Base-by-base conservation (phyloP, 2,329 filamentous ascomycete species). In the Sphaceloma murrayae region DNA sequence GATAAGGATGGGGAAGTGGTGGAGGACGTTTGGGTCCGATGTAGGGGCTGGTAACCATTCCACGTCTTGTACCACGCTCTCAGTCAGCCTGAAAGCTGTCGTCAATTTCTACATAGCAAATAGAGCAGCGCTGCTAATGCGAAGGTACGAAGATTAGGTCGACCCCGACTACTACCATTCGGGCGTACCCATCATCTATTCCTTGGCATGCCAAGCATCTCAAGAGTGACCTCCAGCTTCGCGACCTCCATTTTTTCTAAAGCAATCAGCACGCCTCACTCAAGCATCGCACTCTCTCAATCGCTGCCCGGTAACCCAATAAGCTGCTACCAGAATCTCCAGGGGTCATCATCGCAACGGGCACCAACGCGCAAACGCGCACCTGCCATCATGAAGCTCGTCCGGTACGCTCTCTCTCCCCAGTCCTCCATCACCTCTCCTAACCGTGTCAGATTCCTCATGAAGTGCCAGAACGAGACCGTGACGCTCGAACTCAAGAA, bases 391-490 rank as follows among this genome's bases (percentile, higher is more conserved):
- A 94, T 94, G 87, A 94, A 94, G 83, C 85, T 94, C 72, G 87
- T 94, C 67, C 84, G 87, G 87, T 94, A 78, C 70, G 81, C 59
- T 32, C 48, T 43, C 47, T 51, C 52, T 45, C 46, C 47, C 46
- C 49, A 50, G 44, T 52, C 36, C 50, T 52, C 52, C 53, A 45
- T 56, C 51, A 58, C 58, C 56, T 58, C 61, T 58, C 52, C 53
- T 59, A 44, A 49, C 43, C 48, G 42, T 18, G 48, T 50, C 65
- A 96, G 91, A 65, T 98, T 98, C 67, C 74, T 98, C 57, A 96
- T 96, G 89, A 98, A 98, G 74, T 96, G 89, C 67, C 80, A 85
- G 67, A 96, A 95, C 67, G 91, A 98, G 72, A 94, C 91, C 58
- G 91, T 96, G 58, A 96, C 89, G 33, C 85, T 98, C 65, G 91